Evolutionary conservation across 2,329 filamentous ascomycete genomes (phyloP), one percentile per base, ranked within the genome.

Genomic region (Phialophora verrucosa): DNA sequence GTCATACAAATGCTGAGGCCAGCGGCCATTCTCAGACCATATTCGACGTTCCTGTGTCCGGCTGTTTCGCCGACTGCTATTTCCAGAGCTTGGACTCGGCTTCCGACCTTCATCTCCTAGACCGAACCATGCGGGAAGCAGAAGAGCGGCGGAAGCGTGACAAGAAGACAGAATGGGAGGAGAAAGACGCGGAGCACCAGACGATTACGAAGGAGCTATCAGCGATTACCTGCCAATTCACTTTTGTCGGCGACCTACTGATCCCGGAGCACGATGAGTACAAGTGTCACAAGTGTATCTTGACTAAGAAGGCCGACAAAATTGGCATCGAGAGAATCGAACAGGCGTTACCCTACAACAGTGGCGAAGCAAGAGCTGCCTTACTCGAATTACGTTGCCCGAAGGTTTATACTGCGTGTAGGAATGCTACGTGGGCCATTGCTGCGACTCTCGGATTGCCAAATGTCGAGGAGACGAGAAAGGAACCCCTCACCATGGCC

Each of bases 301-400:
- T 65, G 57, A 58, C 50, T 11, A 56, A 27, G 29, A 17, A 61
- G 12, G 59, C 59, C 12, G 35, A 50, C 5, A 65, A 14, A 4
- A 62, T 65, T 17, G 58, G 58, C 5, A 61, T 65, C 29, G 58
- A 65, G 50, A 47, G 51, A 57, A 38, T 65, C 20, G 63, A 62
- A 31, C 62, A 65, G 27, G 23, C 54, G 20, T 38, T 65, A 29
- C 63, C 63, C 23, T 73, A 2, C 70, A 78, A 10, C 76, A 76
- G n/a, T 81, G 82, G 59, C 14, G 38, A 65, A 38, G 53, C 17
- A 25, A 62, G 31, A 35, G 78, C 77, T 0, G 74, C 84, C 0
- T 68, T 88, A 0, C 86, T 88, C 59, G 86, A 88, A 67, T 74
- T 88, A 0, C 66, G 61, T 0, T 76, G 78, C 25, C 86, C 86